These are phyloP conservation scores for Fusarium cicatricum DNA, from an alignment of 2,329 filamentous ascomycete genomes.

Conservation along the genomic window DNA sequence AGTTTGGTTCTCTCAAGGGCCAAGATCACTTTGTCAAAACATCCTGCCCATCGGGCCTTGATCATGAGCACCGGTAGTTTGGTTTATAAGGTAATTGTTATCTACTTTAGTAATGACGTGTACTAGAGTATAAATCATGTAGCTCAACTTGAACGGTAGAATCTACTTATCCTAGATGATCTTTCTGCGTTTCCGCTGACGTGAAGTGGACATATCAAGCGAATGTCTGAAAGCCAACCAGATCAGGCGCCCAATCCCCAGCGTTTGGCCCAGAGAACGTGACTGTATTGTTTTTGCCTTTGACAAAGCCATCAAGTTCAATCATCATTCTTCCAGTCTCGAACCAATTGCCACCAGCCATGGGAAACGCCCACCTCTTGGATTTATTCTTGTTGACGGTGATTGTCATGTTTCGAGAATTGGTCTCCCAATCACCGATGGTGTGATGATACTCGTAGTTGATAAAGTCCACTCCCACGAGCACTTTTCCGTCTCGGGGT, in stretches of 20 bases:
- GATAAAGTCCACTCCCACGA: constrained; percentile 59
- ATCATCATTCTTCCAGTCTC: constrained; percentile 56
- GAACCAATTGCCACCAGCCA: constrained; percentile 60
- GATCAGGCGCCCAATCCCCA: constrained; percentile 49
- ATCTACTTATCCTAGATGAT: no score
- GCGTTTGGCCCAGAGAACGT: constrained; percentile 44
- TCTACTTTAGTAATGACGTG: no score
- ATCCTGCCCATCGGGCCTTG: no score
- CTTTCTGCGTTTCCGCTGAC: no score
- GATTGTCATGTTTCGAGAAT: constrained; percentile 60
- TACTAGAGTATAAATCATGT: no score
- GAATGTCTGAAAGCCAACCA: constrained; percentile 53
- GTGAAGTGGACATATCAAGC: neutral
- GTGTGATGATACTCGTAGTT: constrained; percentile 60
- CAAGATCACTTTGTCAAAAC: no score
- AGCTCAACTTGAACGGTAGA: no score
- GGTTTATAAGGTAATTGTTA: no score
- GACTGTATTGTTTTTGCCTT: constrained; percentile 49
- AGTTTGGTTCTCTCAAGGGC: no score
- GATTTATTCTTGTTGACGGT: constrained; percentile 53
- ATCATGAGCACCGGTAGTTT: no score
- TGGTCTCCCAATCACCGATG: constrained; percentile 55
- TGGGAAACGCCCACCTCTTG: constrained; percentile 59
- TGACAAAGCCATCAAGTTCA: constrained; percentile 55
- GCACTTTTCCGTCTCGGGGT: constrained; percentile 45